A percentile compares a stretch with the other conserved stretches of the same genome.
These are phyloP conservation scores for Candida mesenterica DNA, from an alignment of 1,139 yeast genomes.

Conservation along the genomic window DNA sequence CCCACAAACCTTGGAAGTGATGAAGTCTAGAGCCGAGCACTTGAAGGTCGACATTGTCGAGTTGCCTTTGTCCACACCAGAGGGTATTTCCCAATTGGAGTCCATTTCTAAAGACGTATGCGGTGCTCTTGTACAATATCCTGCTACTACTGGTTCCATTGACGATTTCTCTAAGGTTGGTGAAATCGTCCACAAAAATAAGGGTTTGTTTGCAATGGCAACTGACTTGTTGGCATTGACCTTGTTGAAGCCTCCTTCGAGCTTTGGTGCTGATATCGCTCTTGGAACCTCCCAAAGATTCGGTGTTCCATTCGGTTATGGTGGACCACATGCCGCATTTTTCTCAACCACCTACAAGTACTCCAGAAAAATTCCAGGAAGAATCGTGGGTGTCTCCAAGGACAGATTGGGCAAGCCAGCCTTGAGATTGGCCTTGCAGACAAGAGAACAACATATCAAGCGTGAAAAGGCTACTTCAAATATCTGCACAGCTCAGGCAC, in stretches of 20 bases:
- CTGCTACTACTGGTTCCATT: conserved; percentile 81
- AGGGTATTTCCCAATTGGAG: conserved; percentile 44
- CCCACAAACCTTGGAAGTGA: conserved; percentile 81
- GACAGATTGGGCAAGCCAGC: conserved; percentile 91
- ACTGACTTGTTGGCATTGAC: conserved; percentile 89
- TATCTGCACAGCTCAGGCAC: conserved; percentile 96
- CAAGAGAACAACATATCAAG: conserved; percentile 96
- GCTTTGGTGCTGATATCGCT: conserved; percentile 89
- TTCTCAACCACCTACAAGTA: conserved; percentile 78
- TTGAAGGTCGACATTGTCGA: conserved; percentile 64
- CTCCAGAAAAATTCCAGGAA: conserved; percentile 93
- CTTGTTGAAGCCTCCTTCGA: conserved; percentile 76
- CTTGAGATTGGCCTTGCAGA: conserved; percentile 87
- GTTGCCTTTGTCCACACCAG: conserved; percentile 51
- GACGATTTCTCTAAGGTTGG: conserved; percentile 54
- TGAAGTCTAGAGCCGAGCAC: conserved; percentile 75
- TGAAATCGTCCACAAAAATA: conserved; percentile 63
- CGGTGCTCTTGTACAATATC: conserved; percentile 90
- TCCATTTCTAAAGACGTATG: conserved; percentile 46
- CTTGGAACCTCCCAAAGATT: conserved; percentile 93
- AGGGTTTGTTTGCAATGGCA: conserved; percentile 81
- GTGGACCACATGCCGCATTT: conserved; percentile 99
- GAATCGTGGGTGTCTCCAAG: conserved; percentile 89
- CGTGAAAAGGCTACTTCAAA: conserved; percentile 97
- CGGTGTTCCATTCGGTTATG: conserved; percentile 97